A percentile compares a stretch with the other conserved stretches of the same genome.
phyloP scores from a whole-genome alignment of 805 yeast species.

The Kazachstania bromeliacearum region DNA sequence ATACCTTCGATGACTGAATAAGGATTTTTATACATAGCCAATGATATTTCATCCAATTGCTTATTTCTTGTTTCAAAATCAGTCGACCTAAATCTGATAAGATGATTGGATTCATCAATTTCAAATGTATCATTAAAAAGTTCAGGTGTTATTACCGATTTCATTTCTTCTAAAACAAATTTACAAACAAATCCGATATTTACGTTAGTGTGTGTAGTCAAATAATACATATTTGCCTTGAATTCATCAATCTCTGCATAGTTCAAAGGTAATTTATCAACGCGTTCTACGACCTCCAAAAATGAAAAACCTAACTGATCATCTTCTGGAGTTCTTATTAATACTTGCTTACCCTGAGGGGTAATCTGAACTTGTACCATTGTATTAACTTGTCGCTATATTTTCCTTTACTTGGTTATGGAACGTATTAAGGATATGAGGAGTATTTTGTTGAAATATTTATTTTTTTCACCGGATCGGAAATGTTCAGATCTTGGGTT shows the following conservation, averaged over 20 bases:
- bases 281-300: slow-evolving; percentile 19
- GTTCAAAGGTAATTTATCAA: slow-evolving; percentile 23
- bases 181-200: slow-evolving; percentile 34
- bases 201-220: slow-evolving; percentile 31
- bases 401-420: too few species aligned
- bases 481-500: too few species aligned
- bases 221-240: slow-evolving; percentile 22
- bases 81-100: slow-evolving; percentile 24
- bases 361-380: slow-evolving; percentile 17
- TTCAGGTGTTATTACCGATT: slow-evolving; percentile 9
- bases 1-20: slow-evolving; percentile 27
- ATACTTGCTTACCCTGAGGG: slow-evolving; percentile 10
- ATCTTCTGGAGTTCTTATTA: slow-evolving; percentile 22
- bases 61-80: slow-evolving; percentile 24
- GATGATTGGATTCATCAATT: slow-evolving; percentile 23
- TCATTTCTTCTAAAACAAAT: slow-evolving; percentile 28
- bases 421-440: neutral
- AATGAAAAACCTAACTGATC: slow-evolving; percentile 16
- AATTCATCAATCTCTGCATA: slow-evolving; percentile 13
- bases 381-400: neutral
- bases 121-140: slow-evolving; percentile 21
- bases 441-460: neutral
- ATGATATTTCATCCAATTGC: slow-evolving; percentile 40
- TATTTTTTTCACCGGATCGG: too few species aligned
- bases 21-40: slow-evolving; percentile 29